Conservation (phyloP, 371 early-diverging fungal genomes). For the Smittium culicis region DNA sequence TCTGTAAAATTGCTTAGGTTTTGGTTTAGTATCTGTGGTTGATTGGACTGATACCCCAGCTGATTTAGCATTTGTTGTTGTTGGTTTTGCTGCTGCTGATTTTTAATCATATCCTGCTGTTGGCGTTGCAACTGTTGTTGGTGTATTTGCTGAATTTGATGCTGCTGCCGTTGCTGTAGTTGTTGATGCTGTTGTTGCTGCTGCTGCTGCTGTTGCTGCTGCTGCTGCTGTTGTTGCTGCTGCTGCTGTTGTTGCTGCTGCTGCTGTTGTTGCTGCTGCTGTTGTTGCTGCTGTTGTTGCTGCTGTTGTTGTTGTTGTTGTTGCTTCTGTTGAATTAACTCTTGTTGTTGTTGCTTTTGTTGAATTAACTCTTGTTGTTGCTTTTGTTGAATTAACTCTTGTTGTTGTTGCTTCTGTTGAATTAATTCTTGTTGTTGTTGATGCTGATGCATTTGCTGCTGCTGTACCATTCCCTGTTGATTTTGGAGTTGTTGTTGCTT, state of each 20-base stretch:
- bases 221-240: slow-evolving; percentile 7
- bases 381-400: slow-evolving; percentile 7
- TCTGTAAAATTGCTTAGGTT: too few relatives aligned
- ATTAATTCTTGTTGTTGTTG: slow-evolving; percentile 6
- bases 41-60: too few relatives aligned
- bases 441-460: slow-evolving; percentile 6
- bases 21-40: too few relatives aligned
- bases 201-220: slow-evolving; percentile 7
- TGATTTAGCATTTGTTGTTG: slow-evolving; percentile 9
- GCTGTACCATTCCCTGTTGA: not conserved
- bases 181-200: slow-evolving; percentile 8
- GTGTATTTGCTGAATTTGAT: not conserved
- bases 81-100: slow-evolving; percentile 10
- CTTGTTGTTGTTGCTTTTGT: slow-evolving; percentile 14
- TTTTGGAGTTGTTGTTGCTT: slow-evolving; percentile 11
- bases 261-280: slow-evolving; percentile 7
- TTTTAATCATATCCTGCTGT: not conserved
- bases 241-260: slow-evolving; percentile 7
- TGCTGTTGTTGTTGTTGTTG: slow-evolving; percentile 14
- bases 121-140: not conserved
- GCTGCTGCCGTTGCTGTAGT: not conserved
- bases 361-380: slow-evolving; percentile 10
- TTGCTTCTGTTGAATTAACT: slow-evolving; percentile 12
- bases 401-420: slow-evolving; percentile 13
- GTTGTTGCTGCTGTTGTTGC: slow-evolving; percentile 8